Evolutionary conservation across 345 rosid species (phyloP).

Genomic region (Hibiscus mutabilis): DNA sequence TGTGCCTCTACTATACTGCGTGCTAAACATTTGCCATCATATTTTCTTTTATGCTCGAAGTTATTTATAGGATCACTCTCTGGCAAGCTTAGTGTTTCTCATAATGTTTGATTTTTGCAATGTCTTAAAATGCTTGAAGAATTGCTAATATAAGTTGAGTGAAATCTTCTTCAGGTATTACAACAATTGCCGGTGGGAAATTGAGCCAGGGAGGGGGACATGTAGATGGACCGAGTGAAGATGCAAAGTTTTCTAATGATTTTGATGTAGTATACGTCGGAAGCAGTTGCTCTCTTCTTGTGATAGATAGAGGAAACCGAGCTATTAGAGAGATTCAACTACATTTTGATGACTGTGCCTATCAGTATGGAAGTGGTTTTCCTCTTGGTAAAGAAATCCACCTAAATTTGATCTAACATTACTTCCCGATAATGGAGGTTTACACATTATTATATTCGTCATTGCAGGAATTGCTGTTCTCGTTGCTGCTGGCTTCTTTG

Average conservation of each 20-base stretch:
- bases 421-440: neutral
- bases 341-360: constrained; percentile 96
- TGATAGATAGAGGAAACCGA: constrained; percentile 86
- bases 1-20: neutral
- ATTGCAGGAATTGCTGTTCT: constrained; percentile 85
- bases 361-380: constrained; percentile 91
- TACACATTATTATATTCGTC: constrained; percentile 14
- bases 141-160: constrained; percentile 11
- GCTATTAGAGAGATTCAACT: constrained; percentile 97
- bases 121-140: neutral
- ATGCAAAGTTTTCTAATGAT: constrained; percentile 92
- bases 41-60: neutral
- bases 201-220: constrained; percentile 69
- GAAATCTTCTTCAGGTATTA: constrained; percentile 53
- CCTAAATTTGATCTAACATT: neutral
- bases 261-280: constrained; percentile 94
- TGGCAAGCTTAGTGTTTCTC: neutral
- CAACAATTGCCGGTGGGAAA: constrained; percentile 98
- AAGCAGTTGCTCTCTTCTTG: constrained; percentile 94
- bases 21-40: neutral
- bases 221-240: constrained; percentile 97
- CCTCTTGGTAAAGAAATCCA: constrained; percentile 57
- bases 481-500: constrained; percentile 89
- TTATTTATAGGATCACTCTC: neutral
- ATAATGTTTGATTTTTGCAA: neutral